These are phyloP conservation scores for Dorcoceras hygrometricum DNA, from an alignment of 257 asterid species.

Conservation along the genomic window DNA sequence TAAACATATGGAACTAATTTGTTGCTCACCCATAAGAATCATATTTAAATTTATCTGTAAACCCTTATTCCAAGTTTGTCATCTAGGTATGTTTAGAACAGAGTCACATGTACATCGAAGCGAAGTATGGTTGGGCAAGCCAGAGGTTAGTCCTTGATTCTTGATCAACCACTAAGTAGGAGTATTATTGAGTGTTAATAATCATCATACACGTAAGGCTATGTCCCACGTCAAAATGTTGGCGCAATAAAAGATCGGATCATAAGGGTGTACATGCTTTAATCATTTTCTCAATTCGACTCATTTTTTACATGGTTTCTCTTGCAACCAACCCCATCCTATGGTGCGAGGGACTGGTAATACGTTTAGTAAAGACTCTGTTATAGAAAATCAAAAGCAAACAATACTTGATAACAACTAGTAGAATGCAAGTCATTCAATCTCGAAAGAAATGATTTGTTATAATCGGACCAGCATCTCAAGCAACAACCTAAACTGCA, in stretches of 20 bases:
- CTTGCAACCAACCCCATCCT: background rate
- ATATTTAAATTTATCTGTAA: too few species aligned
- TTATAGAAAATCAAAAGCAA: background rate
- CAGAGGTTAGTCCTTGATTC: background rate
- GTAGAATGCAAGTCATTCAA: background rate
- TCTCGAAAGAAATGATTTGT: too few species aligned
- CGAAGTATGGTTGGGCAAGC: background rate
- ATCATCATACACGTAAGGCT: background rate
- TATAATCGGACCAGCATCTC: background rate
- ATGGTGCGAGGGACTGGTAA: background rate
- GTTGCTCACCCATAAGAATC: background rate
- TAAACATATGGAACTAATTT: background rate
- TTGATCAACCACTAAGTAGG: background rate
- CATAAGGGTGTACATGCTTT: background rate
- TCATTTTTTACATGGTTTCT: background rate
- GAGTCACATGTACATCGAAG: background rate
- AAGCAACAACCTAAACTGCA: background rate
- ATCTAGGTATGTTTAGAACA: background rate
- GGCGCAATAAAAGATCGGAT: background rate
- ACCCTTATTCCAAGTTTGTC: too few species aligned
- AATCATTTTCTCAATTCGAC: background rate
- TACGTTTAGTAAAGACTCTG: background rate
- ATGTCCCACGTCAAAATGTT: background rate
- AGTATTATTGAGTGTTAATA: background rate
- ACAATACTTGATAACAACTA: background rate